Percentiles rank a stretch among this genome's conserved stretches.
phyloP scores from a whole-genome alignment of 768 basidiomycete genomes.

The Agrocybe pediades region DNA sequence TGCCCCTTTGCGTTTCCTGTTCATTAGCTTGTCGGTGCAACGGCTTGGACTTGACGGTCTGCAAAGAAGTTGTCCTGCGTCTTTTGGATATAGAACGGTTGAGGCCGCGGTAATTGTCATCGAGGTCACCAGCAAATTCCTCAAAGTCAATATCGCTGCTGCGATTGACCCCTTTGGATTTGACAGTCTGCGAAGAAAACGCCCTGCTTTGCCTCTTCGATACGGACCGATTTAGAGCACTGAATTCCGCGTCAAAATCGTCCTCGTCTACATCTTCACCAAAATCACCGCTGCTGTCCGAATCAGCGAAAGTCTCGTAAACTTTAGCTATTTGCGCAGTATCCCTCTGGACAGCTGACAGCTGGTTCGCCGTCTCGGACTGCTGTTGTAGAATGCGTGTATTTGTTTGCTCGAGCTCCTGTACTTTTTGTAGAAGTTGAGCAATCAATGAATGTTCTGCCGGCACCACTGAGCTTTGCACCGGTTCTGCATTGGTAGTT shows the following conservation, averaged over 20 bases:
- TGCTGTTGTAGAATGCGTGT: slow-evolving; percentile 67
- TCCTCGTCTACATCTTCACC: slow-evolving; percentile 18
- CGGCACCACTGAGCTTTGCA: neutral
- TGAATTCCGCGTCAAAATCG: neutral
- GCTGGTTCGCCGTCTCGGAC: slow-evolving; percentile 55
- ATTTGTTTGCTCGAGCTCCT: slow-evolving; percentile 78
- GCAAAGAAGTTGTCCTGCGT: too few species aligned
- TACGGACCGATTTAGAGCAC: slow-evolving; percentile 4
- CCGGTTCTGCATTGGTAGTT: neutral
- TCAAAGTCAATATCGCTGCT: slow-evolving; percentile 41
- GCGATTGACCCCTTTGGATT: slow-evolving; percentile 50
- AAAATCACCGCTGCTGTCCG: slow-evolving; percentile 47
- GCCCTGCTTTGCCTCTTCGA: slow-evolving; percentile 20
- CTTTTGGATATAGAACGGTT: too few species aligned
- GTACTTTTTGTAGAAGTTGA: slow-evolving; percentile 73
- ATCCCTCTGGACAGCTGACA: slow-evolving; percentile 73
- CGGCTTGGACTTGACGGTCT: too few species aligned
- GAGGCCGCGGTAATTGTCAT: too few species aligned
- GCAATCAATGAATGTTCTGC: slow-evolving; percentile 62
- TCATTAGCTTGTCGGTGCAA: too few species aligned
- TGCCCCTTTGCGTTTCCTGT: slow-evolving; percentile 20
- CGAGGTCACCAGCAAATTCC: too few species aligned
- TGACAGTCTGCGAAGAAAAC: slow-evolving; percentile 40
- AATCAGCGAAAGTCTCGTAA: slow-evolving; percentile 68
- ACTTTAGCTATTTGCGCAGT: slow-evolving; percentile 68